Base-by-base conservation (phyloP, 306 rosid species). In the Bauhinia variegata region DNA sequence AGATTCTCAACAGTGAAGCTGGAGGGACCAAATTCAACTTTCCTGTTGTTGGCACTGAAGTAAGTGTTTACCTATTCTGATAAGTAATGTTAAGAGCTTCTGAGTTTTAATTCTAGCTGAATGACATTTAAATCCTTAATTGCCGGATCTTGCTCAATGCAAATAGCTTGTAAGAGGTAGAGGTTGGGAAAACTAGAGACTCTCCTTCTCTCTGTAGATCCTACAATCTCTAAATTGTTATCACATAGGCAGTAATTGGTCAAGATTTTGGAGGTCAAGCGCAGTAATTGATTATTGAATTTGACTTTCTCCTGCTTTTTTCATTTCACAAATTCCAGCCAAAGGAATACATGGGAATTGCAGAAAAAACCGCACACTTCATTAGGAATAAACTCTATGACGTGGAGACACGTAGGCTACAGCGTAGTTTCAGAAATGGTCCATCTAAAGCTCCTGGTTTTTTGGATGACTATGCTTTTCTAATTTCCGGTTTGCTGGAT, bases 401-500 rank as follows among this genome's bases (percentile, higher is more conserved):
- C 50, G 87, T 52, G 67, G 87, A 84, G 83, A 82, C 85, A 8
- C 81, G 4, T 66, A 78, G 88, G 65, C 87, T 88, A 44, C 81
- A 86, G 16, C 98, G 80, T 71, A 89, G 98, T 85, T 93, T 84
- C 80, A 82, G 98, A 82, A 86, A 83, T 16, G 86, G 91, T 42
- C 96, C 96, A 18, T 84, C 96, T 47, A 89, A 83, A 77, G 96
- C 96, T 8, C 96, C 96, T 46, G 98, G 91, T 23, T 93, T 93
- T 87, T 57, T 88, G 67, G 98, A 93, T 72, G 97, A 89, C 69
- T 89, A 93, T 71, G 96, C 96, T 38, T 93, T 93, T 75, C 77
- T 93, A 60, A 88, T 93, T 60, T 71, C 87, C 31, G 93, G 91
- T 11, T 80, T 93, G 75, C 83, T 89, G 56, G 98, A 93, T 78